phyloP scores from a whole-genome alignment of 73 alveolate species.

The Halteria grandinella region DNA sequence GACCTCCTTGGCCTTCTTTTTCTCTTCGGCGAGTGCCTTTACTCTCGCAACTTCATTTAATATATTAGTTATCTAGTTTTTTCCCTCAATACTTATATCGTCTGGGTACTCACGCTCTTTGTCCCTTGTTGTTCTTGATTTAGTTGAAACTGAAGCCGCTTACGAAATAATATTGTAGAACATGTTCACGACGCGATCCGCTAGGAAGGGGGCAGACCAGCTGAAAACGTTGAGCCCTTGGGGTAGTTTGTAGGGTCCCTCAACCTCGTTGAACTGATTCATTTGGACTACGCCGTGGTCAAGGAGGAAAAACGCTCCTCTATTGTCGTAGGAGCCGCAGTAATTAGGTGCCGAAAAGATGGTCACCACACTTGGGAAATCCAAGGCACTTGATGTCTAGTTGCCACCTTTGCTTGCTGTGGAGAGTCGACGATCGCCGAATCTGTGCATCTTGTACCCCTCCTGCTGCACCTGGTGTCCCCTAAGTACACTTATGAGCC shows the following conservation, averaged over 20 bases:
- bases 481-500: slow-evolving; percentile 77
- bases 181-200: slow-evolving; percentile 80
- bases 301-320: slow-evolving; percentile 83
- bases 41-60: slow-evolving; percentile 35
- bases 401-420: too few species aligned
- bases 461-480: slow-evolving; percentile 92
- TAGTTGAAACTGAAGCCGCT: slow-evolving; percentile 61
- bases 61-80: slow-evolving; percentile 34
- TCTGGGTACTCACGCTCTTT: slow-evolving; percentile 39
- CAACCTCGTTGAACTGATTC: slow-evolving; percentile 81
- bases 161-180: slow-evolving; percentile 69
- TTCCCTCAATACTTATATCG: slow-evolving; percentile 52
- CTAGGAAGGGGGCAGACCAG: slow-evolving; percentile 91
- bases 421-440: slow-evolving; percentile 88
- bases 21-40: slow-evolving; percentile 50
- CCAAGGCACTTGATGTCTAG: too few species aligned
- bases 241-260: slow-evolving; percentile 89
- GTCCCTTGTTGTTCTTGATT: too few species aligned
- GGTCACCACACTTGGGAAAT: slow-evolving; percentile 90
- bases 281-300: slow-evolving; percentile 77
- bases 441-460: slow-evolving; percentile 91
- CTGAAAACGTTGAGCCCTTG: slow-evolving; percentile 86
- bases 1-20: slow-evolving; percentile 47
- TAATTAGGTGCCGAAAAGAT: slow-evolving; percentile 93
- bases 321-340: slow-evolving; percentile 86